Evolutionary conservation across 495 filamentous ascomycete genomes (phyloP), one percentile per base, ranked within the genome.

Genomic region (Hyaloscypha finlandica): DNA sequence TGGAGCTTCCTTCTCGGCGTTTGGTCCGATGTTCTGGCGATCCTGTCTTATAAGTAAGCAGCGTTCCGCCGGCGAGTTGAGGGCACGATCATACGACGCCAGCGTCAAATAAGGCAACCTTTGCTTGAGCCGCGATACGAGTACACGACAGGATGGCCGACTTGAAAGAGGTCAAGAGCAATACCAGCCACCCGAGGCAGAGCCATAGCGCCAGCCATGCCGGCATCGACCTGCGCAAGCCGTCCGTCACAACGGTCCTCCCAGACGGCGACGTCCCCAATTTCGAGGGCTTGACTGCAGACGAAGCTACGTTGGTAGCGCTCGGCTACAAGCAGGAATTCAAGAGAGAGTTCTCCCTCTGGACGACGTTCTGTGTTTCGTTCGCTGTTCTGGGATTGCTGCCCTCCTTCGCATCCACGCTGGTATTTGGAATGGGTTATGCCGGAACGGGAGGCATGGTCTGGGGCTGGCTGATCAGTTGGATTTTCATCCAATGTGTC

Each of bases 371-470:
- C 77, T 90, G 88, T 70, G 89, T 93, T 58, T 88, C 85, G 64
- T 93, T 93, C 74, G 89, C 90, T 6, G 89, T 92, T 6, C 76
- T 93, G 64, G 90, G 90, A 5, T 73, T 93, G 59, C 76, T 93
- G 51, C 90, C 90, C 0, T 90, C 86, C 55, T 92, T 92, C 72
- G 90, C 90, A 6, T 88, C 83, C 61, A 94, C 90, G 0, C 77
- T 94, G 61, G 88, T 83, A 70, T 94, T 92, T 81, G 90, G 90
- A 63, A 89, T 93, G 84, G 90, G 90, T 61, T 93, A 93, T 78
- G 90, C 91, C 22, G 90, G 90, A 12, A 90, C 89, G 2, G 89
- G 86, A 14, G 89, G 89, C n/a, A 92, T 92, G 89, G 88, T 88
- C 2, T 92, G 90, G 90, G 90, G 90, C 20, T 93, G 90, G 90